phyloP scores from a whole-genome alignment of 2,329 filamentous ascomycete genomes.

The Rachicladosporium sp. region DNA sequence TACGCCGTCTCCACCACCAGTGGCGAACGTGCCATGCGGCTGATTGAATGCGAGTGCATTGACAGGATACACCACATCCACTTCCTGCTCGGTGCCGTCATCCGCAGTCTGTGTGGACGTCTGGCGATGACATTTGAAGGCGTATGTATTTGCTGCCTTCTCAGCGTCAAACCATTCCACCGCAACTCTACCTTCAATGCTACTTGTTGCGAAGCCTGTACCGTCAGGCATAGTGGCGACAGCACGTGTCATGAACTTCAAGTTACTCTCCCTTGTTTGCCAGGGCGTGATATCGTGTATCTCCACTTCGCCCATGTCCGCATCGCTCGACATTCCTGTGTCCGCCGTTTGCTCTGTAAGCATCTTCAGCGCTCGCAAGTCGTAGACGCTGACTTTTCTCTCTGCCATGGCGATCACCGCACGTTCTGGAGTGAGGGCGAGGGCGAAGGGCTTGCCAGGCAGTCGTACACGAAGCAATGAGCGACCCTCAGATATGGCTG shows the following conservation, averaged over 20 bases:
- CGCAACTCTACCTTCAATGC: slow-evolving; percentile 88
- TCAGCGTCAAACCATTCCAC: slow-evolving; percentile 98
- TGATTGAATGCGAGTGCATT: slow-evolving; percentile 85
- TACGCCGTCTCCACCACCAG: slow-evolving; percentile 77
- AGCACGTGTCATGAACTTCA: slow-evolving; percentile 91
- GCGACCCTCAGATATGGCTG: slow-evolving; percentile 19
- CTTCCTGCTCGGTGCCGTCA: slow-evolving; percentile 38
- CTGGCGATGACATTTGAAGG: slow-evolving; percentile 96
- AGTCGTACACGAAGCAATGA: slow-evolving; percentile 42
- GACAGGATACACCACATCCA: slow-evolving; percentile 80
- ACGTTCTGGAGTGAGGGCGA: slow-evolving; percentile 67
- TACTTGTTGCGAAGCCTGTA: slow-evolving; percentile 79
- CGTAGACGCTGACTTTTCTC: slow-evolving; percentile 88
- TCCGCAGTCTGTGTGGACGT: slow-evolving; percentile 39
- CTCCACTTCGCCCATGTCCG: slow-evolving; percentile 23
- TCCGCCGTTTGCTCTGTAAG: slow-evolving; percentile 37
- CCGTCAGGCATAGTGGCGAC: slow-evolving; percentile 96
- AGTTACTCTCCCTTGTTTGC: slow-evolving; percentile 84
- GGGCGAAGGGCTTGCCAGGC: slow-evolving; percentile 78
- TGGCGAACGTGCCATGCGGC: slow-evolving; percentile 70
- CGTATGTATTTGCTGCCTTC: slow-evolving; percentile 87
- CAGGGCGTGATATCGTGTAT: slow-evolving; percentile 54
- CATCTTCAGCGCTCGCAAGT: slow-evolving; percentile 56
- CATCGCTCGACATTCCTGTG: slow-evolving; percentile 9
- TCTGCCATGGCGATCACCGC: slow-evolving; percentile 93